Base-by-base conservation (phyloP, 2,329 filamentous ascomycete genomes). In the Huntiella savannae region DNA sequence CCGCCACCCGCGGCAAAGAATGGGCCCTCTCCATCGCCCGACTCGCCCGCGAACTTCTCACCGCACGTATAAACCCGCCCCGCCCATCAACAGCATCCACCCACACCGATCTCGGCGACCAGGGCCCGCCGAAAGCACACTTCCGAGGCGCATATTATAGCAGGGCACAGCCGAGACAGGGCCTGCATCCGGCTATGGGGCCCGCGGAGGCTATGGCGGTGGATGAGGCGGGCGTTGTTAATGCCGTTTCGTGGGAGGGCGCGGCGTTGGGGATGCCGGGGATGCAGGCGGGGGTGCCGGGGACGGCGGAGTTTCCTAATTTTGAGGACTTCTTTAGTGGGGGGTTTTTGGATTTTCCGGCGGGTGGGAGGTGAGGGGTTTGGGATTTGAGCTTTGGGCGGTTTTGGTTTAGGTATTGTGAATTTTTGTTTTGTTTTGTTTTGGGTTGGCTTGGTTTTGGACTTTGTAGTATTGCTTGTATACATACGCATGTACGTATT, bases 261-360 rank as follows among this genome's bases (percentile, higher is more conserved):
- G 37, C 48, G 10, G 12, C 8, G 33, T 38, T 33, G 11, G 33
- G 12, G 4, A 43, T 46, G 6, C 32, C 35, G 33, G 36, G 17
- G 28, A 11, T 39, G 5, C n/a, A 3, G 17, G 7, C 16, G 28
- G 22, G 11, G 33, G 32, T 32, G 40, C 43, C 39, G 5, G 33
- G 28, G 17, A 17, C 37, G 32, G 40, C 37, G 5, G 48, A 49
- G 2, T 49, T 49, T 28, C 48, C 48, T n/a, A 49, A 49, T 38
- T 46, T 49, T 28, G 48, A 49, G 13, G 48, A 49, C 16, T 49
- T 49, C 10, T 49, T 49, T 10, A 49, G 48, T 40, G 48, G 48
- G 2, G 48, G 48, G 22, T 49, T 49, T 38, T 46, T 49, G 44
- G 48, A 49, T n/a, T 49, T 46, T 33, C 48, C 48, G 32, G 13